phyloP scores from a whole-genome alignment of 257 asterid genomes.

The Nicotiana obtusifolia region DNA sequence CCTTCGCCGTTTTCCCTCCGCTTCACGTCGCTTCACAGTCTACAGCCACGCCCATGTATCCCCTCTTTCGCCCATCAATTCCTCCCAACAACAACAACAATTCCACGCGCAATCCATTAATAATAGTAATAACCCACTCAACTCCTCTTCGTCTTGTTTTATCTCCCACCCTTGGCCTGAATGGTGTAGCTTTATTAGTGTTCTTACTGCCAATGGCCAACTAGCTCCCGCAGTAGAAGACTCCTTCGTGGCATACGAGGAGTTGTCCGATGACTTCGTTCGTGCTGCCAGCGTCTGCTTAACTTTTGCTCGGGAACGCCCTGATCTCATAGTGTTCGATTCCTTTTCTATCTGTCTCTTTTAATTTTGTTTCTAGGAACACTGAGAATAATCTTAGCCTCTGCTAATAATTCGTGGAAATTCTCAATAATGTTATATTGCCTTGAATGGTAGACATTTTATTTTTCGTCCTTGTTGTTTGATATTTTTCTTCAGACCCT shows the following conservation, averaged over 20 bases:
- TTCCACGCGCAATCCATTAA: conserved; percentile 34
- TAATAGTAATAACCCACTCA: conserved; percentile 16
- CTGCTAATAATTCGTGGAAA: background rate
- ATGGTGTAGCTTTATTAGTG: conserved; percentile 50
- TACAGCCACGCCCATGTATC: conserved; percentile 24
- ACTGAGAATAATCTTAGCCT: background rate
- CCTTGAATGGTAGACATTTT: background rate
- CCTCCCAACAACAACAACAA: conserved; percentile 13
- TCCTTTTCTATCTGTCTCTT: background rate
- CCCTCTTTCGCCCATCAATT: conserved; percentile 23
- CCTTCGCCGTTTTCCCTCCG: conserved; percentile 33
- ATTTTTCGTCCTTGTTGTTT: background rate
- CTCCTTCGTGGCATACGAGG: conserved; percentile 69
- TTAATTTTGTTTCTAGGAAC: background rate
- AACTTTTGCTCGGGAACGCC: conserved; percentile 60
- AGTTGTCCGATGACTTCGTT: conserved; percentile 49
- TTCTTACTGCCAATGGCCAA: conserved; percentile 23
- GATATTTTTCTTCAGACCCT: background rate
- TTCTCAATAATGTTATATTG: background rate
- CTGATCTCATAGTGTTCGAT: conserved; percentile 62
- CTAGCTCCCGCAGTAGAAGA: conserved; percentile 41
- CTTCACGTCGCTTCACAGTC: conserved; percentile 27
- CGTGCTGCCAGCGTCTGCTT: conserved; percentile 51
- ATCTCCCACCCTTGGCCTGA: conserved; percentile 75
- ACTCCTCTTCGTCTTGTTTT: conserved; percentile 26